Evolutionary conservation across 1,284 basidiomycete species (phyloP), one percentile per base, ranked within the genome.

Genomic region (Boletus putidus): DNA sequence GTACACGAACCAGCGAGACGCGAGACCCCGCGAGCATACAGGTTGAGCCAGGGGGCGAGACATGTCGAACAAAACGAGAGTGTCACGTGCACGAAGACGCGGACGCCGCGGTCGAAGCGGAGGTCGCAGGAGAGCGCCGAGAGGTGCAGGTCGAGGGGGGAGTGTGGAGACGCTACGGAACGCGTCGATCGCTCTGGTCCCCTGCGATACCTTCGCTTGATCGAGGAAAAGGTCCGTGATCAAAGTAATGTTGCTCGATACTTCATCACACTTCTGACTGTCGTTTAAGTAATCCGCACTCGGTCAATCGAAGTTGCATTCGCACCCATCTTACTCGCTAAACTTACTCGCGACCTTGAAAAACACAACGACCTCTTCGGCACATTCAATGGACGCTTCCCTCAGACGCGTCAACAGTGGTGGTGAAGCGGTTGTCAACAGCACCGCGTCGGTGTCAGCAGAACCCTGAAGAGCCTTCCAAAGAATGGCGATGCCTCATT

Each of bases 291-390:
- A 9, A 31, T 42, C 2, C n/a, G 1, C 43, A 23, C 8, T 10
- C 14, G 70, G 70, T 72, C 68, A 0, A 73, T 71, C 37, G 57
- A 70, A 12, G 18, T 72, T n/a, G 57, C 74, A 0, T 80, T 79
- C 54, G 76, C 75, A 33, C 78, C 78, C n/a, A 79, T 79, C 58
- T 69, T 79, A 49, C 63, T 80, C 9, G 71, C 77, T 0, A 76
- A 77, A 29, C 65, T 79, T 6, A 69, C 70, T 15, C 73, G 73
- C 9, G 75, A 78, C 48, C 60, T 73, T 20, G 65, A 64, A 25
- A 63, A 63, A 18, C 63, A 63, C 36, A 53, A 14, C 2, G 70
- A 70, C 31, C 60, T 74, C 9, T 62, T 63, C 10, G 64, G 70
- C 20, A 55, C 51, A 33, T 68, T 71, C 29, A 23, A 59, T 52